phyloP scores from a whole-genome alignment of 345 rosid genomes.

The Camelina sativa region DNA sequence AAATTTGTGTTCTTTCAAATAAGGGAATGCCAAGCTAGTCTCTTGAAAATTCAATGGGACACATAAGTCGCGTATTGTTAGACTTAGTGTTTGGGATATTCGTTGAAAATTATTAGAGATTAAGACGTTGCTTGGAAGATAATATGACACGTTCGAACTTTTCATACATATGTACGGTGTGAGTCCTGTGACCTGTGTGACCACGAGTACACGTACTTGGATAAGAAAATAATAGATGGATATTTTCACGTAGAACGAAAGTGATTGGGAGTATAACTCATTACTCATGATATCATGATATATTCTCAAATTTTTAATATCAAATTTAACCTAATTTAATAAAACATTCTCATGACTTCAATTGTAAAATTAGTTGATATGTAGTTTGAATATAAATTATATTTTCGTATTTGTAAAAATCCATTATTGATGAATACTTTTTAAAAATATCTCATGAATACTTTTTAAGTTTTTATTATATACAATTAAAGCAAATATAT shows the following conservation, averaged over 20 bases:
- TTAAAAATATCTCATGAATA: too few relatives aligned
- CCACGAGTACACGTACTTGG: neutral
- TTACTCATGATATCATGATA: neutral
- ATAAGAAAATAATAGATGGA: neutral
- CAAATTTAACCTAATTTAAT: neutral
- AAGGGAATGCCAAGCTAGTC: neutral
- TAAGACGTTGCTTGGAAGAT: neutral
- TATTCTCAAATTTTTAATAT: neutral
- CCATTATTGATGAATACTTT: too few relatives aligned
- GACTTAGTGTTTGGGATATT: too few relatives aligned
- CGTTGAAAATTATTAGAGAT: too few relatives aligned
- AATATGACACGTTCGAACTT: conserved; percentile 32
- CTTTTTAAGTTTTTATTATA: too few relatives aligned
- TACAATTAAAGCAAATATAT: too few relatives aligned
- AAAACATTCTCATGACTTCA: too few relatives aligned
- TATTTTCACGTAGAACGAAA: conserved; percentile 12
- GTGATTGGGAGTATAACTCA: neutral
- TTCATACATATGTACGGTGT: conserved; percentile 6
- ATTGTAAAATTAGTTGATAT: too few relatives aligned
- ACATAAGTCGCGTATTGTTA: neutral
- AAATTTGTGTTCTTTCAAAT: neutral
- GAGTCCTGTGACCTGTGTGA: neutral
- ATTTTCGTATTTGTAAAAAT: too few relatives aligned
- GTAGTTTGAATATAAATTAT: too few relatives aligned
- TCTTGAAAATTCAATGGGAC: conserved; percentile 5